phyloP scores from a whole-genome alignment of 1,139 yeast species.

The Debaryomyces sp. region DNA sequence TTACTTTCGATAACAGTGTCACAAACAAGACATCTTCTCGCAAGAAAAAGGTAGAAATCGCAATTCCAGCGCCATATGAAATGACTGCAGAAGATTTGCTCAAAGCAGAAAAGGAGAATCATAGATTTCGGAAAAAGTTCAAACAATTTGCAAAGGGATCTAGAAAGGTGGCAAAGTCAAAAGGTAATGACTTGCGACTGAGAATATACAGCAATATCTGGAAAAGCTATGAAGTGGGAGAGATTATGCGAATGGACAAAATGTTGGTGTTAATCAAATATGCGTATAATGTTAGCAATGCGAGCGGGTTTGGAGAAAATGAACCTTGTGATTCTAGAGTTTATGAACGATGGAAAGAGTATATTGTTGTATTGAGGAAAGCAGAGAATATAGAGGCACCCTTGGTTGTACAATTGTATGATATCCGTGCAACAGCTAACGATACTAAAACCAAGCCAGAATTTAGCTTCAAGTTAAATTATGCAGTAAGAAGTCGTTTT shows the following conservation, averaged over 20 bases:
- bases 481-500: slow-evolving; percentile 43
- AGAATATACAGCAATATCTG: slow-evolving; percentile 26
- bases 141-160: slow-evolving; percentile 27
- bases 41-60: neutral
- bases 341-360: slow-evolving; percentile 75
- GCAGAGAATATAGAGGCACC: slow-evolving; percentile 54
- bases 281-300: slow-evolving; percentile 15
- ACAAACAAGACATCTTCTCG: neutral
- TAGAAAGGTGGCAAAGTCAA: slow-evolving; percentile 22
- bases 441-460: slow-evolving; percentile 28
- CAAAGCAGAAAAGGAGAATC: slow-evolving; percentile 24
- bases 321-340: slow-evolving; percentile 58
- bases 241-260: slow-evolving; percentile 63
- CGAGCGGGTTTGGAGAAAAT: slow-evolving; percentile 34
- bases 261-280: slow-evolving; percentile 63
- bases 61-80: slow-evolving; percentile 4
- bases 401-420: slow-evolving; percentile 63
- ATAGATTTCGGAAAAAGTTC: slow-evolving; percentile 23
- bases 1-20: neutral
- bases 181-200: slow-evolving; percentile 21
- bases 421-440: slow-evolving; percentile 41
- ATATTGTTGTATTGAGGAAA: slow-evolving; percentile 63
- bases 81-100: slow-evolving; percentile 9
- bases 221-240: slow-evolving; percentile 50
- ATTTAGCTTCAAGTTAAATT: slow-evolving; percentile 22